These are phyloP conservation scores for Polyplosphaeria fusca DNA, from an alignment of 495 filamentous ascomycete genomes.

Conservation along the genomic window DNA sequence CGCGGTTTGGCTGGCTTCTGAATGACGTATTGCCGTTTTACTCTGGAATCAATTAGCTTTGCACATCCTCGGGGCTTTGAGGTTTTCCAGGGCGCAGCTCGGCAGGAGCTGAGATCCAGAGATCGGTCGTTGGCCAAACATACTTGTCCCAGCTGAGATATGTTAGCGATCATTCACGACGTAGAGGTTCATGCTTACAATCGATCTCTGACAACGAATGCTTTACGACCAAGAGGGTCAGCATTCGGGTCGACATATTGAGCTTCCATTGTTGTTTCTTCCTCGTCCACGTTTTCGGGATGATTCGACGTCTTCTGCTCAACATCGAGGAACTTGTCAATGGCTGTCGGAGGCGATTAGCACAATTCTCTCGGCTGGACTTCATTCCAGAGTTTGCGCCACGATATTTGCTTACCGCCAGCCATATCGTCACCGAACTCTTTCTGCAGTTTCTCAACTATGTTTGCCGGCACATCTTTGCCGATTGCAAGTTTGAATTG, in stretches of 20 bases:
- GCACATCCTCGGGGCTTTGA: background rate
- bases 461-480: background rate
- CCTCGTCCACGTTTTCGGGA: background rate
- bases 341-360: background rate
- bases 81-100: background rate
- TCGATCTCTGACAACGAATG: background rate
- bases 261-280: background rate
- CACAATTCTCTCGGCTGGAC: background rate
- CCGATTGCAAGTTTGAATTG: background rate
- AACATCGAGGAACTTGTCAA: background rate
- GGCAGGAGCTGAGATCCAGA: background rate
- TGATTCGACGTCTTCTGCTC: background rate
- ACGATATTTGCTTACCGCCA: background rate
- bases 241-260: background rate
- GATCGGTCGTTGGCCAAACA: background rate
- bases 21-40: constrained; percentile 1
- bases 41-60: background rate
- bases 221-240: constrained; percentile 1
- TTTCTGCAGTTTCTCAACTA: background rate
- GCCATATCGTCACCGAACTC: constrained; percentile 1
- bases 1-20: background rate
- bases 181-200: background rate
- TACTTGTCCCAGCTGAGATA: constrained; percentile 1
- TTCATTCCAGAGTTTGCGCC: background rate
- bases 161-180: background rate